Evolutionary conservation across 225 moss, liverwort and hornwort genomes (phyloP).

Genomic region (Polytrichum formosum): DNA sequence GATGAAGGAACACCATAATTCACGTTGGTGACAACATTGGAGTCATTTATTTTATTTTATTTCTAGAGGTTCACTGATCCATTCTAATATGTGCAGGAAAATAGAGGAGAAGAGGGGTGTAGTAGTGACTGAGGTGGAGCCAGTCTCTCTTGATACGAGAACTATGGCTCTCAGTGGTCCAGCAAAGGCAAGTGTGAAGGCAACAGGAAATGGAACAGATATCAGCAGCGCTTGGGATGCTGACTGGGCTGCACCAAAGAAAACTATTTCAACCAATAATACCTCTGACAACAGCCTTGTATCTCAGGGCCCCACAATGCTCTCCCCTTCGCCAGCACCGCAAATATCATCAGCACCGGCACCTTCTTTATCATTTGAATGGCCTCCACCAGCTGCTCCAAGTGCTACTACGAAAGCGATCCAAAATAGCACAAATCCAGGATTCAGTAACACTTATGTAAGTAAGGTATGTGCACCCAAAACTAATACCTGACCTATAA

Average conservation of each 20-base stretch:
- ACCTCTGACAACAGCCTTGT: constrained; percentile 25
- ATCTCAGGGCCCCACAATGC: constrained; percentile 24
- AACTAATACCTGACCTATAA: too few relatives aligned
- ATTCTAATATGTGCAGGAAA: constrained; percentile 54
- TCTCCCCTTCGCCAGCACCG: constrained; percentile 29
- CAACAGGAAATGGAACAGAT: constrained; percentile 59
- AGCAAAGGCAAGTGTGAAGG: constrained; percentile 50
- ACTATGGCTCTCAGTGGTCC: constrained; percentile 80
- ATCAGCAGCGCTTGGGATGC: constrained; percentile 69
- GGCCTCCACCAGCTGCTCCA: constrained; percentile 58
- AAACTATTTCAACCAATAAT: constrained; percentile 18
- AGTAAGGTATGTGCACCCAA: not conserved
- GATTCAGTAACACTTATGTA: constrained; percentile 25
- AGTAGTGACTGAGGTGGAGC: constrained; percentile 83
- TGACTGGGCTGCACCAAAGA: constrained; percentile 72
- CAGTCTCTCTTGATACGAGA: constrained; percentile 81
- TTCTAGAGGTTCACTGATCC: too few relatives aligned
- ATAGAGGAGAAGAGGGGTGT: constrained; percentile 95
- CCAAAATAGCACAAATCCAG: constrained; percentile 17
- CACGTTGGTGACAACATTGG: too few relatives aligned
- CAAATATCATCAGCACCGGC: constrained; percentile 15
- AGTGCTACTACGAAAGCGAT: constrained; percentile 3
- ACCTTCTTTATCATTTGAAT: constrained; percentile 62
- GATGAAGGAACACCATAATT: too few relatives aligned
- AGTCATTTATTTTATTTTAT: too few relatives aligned